Evolutionary conservation across 495 filamentous ascomycete species (phyloP), one percentile per base, ranked within the genome.

Genomic region (Recurvomyces mirabilis): DNA sequence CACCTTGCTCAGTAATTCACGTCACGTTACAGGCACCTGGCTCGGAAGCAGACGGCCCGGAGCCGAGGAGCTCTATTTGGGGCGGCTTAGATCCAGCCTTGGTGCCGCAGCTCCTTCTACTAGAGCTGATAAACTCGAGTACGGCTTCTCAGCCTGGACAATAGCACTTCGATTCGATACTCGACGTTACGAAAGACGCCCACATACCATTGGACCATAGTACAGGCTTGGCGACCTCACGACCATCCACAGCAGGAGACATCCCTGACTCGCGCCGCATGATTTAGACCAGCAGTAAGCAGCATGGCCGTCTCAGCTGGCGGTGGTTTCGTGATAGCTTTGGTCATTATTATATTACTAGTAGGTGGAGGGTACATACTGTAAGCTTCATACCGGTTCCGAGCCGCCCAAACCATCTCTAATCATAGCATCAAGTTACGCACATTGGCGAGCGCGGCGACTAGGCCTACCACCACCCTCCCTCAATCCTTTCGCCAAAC

Each of bases 381-480:
- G 53, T 56, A 32, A 49, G 53, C 43, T 11, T 12, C 36, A 3
- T 23, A 18, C n/a, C 12, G 3, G 20, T 38, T 13, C 20, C 30
- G n/a, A 5, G 20, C 35, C 19, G n/a, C 39, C 26, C 7, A n/a
- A 29, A 42, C 15, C 28, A 24, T 36, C 14, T 33, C 26, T 7
- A 21, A 38, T 53, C 18, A 43, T 20, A 17, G 29, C 28, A 4
- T 2, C 17, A 41, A 53, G 64, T 29, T 67, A 58, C 42, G 69
- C 72, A 1, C 75, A 77, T 47, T 53, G 77, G 31, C 73, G 73
- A 47, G 80, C 81, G 29, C 64, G 72, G 35, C 69, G 72, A 11
- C 63, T 81, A 26, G 81, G 81, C 33, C 74, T 81, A 33, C 76
- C 77, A 17, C 70, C 75, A 40, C 81, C 79, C 2, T 64, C 71